Evolutionary conservation across 768 basidiomycete species (phyloP).

Genomic region (Kwoniella sp.): DNA sequence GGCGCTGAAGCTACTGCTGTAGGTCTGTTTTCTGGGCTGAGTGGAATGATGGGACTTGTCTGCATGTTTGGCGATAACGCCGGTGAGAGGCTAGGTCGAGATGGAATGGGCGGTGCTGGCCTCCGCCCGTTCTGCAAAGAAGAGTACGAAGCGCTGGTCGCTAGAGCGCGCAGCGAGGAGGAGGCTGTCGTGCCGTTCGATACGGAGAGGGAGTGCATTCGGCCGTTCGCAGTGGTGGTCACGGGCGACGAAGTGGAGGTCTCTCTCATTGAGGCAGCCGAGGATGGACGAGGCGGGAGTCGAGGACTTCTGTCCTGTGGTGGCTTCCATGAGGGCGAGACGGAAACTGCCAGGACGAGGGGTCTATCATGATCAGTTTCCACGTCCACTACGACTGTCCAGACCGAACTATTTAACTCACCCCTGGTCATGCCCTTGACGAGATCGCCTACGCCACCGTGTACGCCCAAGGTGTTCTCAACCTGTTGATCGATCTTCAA

Average conservation of each 20-base stretch:
- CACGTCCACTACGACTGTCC: not conserved
- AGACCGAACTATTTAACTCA: constrained; percentile 15
- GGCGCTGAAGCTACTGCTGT: not conserved
- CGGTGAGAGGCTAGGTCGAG: not conserved
- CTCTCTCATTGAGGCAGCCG: constrained; percentile 21
- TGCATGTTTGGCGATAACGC: not conserved
- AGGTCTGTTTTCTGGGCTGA: constrained; percentile 1
- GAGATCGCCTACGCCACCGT: constrained; percentile 23
- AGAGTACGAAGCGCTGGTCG: constrained; percentile 1
- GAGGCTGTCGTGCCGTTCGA: constrained; percentile 8
- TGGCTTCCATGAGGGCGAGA: not conserved
- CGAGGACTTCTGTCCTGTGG: constrained; percentile 8
- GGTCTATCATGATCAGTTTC: too few species aligned
- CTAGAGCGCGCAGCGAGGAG: constrained; percentile 7
- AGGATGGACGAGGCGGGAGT: constrained; percentile 22
- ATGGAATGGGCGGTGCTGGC: constrained; percentile 17
- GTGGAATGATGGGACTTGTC: not conserved
- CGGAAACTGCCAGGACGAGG: not conserved
- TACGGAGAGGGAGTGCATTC: constrained; percentile 9
- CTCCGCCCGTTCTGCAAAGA: constrained; percentile 3
- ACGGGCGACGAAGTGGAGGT: not conserved
- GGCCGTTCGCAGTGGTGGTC: constrained; percentile 1
- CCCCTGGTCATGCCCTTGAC: constrained; percentile 18
- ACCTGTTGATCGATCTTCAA: constrained; percentile 28
- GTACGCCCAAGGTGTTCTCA: constrained; percentile 16